These are phyloP conservation scores for Pichia manshurica DNA, from an alignment of 805 yeast species.

Conservation along the genomic window DNA sequence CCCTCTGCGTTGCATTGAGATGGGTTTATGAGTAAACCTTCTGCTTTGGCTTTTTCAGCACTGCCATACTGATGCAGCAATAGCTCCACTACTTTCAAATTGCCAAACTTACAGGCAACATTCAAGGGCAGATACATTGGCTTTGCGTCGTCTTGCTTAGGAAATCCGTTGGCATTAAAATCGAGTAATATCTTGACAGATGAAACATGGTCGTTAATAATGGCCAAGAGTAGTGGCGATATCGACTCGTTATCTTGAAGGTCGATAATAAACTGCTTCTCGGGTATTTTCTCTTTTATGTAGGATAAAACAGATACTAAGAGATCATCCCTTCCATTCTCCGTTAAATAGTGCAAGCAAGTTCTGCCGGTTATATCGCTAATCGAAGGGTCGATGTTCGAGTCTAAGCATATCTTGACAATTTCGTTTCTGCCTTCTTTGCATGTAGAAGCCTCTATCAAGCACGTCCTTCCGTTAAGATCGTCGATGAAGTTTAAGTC, in stretches of 20 bases:
- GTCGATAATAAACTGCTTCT: conserved; percentile 30
- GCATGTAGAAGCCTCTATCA: conserved; percentile 58
- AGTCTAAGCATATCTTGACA: conserved; percentile 23
- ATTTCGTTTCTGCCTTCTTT: conserved; percentile 23
- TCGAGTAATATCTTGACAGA: conserved; percentile 46
- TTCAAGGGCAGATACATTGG: conserved; percentile 73
- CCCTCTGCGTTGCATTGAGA: conserved; percentile 82
- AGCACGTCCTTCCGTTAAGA: conserved; percentile 60
- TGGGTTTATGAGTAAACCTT: conserved; percentile 30
- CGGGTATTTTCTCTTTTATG: conserved; percentile 4
- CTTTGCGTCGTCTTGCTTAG: conserved; percentile 41
- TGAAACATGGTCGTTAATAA: conserved; percentile 57
- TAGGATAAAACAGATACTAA: conserved; percentile 30
- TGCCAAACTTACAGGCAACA: conserved; percentile 84
- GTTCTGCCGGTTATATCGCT: conserved; percentile 70
- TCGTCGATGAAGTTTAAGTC: conserved; percentile 66
- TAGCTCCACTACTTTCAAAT: conserved; percentile 60
- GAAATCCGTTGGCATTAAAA: conserved; percentile 45
- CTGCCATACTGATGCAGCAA: conserved; percentile 38
- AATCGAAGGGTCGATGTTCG: conserved; percentile 26
- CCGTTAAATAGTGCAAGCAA: conserved; percentile 84
- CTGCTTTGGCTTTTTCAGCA: conserved; percentile 26
- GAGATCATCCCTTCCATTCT: conserved; percentile 43
- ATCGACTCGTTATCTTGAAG: conserved; percentile 65
- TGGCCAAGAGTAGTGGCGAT: conserved; percentile 78